Base-by-base conservation (phyloP, 1,284 basidiomycete genomes). In the Grifola frondosa region DNA sequence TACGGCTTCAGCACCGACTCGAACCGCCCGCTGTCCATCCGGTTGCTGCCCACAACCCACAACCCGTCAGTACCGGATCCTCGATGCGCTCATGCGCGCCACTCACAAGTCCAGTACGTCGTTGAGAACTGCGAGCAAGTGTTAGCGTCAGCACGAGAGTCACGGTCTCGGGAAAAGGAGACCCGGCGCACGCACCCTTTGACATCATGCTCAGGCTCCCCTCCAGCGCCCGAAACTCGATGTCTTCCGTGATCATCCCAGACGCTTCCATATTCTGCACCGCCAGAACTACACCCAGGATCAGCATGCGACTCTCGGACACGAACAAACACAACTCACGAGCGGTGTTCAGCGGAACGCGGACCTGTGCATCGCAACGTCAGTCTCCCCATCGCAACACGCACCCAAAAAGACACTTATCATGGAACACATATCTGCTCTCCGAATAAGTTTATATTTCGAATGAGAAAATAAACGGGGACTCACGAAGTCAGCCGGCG, bases 341-440 rank as follows among this genome's bases (percentile, higher is more conserved):
- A 1, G 91, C 92, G 24, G 91, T 94, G 60, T 96, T 95, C 49
- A 96, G 72, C 15, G 93, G 92, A 33, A 96, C 92, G 52, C 92
- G 83, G 60, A 92, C 91, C 72, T 91, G 79, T 82, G 51, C 38
- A 50, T 26, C 15, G 22, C 30, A 43, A 37, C 42, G 35, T 21
- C 37, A 36, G 13, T 33, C 32, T 24, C 4, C 9, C n/a, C 35
- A 44, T 8, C 3, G 3, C n/a, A 48, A 25, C 36, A 41, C 20
- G 25, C 13, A 25, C 25, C 12, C 10, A 37, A 44, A 37, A 33
- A 40, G 37, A 48, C 44, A 74, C 71, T 77, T 68, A 75, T 84
- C 83, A 73, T 84, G 81, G 66, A 90, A 81, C 25, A 88, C 85
- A 61, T 88, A 88, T 35, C 84, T 87, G 47, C 5, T 36, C 21